A percentile compares a stretch with the other conserved stretches of the same genome.
Evolutionary conservation across 1,284 basidiomycete genomes (phyloP).

Genomic region (Puccinia hordei): DNA sequence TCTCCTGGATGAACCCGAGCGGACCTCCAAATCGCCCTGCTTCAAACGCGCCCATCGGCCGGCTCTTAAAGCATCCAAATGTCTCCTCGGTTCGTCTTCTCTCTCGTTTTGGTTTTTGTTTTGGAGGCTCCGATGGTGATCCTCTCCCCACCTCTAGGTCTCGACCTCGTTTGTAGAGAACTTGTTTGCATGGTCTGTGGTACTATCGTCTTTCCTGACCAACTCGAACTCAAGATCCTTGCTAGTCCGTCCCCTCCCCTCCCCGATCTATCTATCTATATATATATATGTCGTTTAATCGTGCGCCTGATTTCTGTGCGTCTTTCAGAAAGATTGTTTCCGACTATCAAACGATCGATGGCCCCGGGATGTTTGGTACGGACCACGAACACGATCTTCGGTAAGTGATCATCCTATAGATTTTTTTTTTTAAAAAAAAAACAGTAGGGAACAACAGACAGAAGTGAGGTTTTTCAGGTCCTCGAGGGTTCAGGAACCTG

Average conservation of each 20-base stretch:
- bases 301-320: not conserved
- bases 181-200: conserved; percentile 47
- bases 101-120: not conserved
- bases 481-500: conserved; percentile 41
- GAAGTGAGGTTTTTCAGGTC: not conserved
- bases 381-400: conserved; percentile 42
- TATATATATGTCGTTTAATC: not conserved
- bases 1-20: not conserved
- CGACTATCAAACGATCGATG: conserved; percentile 21
- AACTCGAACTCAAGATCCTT: conserved; percentile 38
- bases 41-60: conserved; percentile 16
- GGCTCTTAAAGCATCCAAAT: conserved; percentile 10
- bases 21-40: not conserved
- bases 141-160: not conserved
- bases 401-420: not conserved
- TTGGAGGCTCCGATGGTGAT: not conserved
- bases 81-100: conserved; percentile 32
- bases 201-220: conserved; percentile 21
- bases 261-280: not conserved
- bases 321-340: conserved; percentile 20
- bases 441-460: not conserved
- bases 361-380: conserved; percentile 35
- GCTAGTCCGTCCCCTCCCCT: conserved; percentile 9
- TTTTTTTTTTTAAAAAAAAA: not conserved
- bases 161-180: conserved; percentile 43